Conservation (phyloP, 1,139 yeast genomes). For the Yamadazyma dushanensis region DNA sequence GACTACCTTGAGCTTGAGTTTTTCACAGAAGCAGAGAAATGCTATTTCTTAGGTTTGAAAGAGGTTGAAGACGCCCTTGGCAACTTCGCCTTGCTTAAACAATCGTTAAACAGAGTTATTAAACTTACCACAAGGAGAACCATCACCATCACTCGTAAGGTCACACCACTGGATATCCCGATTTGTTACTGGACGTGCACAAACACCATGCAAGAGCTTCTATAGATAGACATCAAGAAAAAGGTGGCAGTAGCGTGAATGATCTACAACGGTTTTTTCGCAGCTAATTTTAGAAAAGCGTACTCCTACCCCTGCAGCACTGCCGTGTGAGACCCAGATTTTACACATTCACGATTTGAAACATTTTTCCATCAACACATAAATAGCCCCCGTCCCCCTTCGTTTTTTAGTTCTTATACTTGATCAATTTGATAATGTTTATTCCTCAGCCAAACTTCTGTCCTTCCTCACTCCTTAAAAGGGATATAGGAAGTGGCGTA, state of each 20-base stretch:
- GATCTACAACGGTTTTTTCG: neutral
- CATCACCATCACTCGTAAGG: constrained; percentile 1
- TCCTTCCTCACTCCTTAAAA: constrained; percentile 12
- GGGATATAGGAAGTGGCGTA: constrained; percentile 19
- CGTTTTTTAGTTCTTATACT: too few relatives aligned
- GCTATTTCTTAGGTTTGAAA: constrained; percentile 25
- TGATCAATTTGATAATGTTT: constrained; percentile 12
- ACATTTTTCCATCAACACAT: neutral
- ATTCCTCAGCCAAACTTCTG: constrained; percentile 14
- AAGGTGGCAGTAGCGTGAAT: constrained; percentile 1
- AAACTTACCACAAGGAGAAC: neutral
- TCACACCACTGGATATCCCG: neutral
- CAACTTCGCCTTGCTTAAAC: neutral
- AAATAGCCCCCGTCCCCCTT: neutral
- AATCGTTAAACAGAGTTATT: neutral
- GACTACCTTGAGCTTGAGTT: constrained; percentile 24
- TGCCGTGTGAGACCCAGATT: neutral
- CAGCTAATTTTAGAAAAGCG: neutral
- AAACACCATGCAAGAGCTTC: constrained; percentile 1
- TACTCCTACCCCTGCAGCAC: constrained; percentile 1
- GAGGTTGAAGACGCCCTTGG: constrained; percentile 30
- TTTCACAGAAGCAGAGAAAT: constrained; percentile 25
- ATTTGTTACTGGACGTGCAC: constrained; percentile 4
- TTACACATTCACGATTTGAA: constrained; percentile 1
- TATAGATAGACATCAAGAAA: neutral